Evolutionary conservation across 495 filamentous ascomycete species (phyloP), one percentile per base, ranked within the genome.

Genomic region (Elaphomyces granulatus): DNA sequence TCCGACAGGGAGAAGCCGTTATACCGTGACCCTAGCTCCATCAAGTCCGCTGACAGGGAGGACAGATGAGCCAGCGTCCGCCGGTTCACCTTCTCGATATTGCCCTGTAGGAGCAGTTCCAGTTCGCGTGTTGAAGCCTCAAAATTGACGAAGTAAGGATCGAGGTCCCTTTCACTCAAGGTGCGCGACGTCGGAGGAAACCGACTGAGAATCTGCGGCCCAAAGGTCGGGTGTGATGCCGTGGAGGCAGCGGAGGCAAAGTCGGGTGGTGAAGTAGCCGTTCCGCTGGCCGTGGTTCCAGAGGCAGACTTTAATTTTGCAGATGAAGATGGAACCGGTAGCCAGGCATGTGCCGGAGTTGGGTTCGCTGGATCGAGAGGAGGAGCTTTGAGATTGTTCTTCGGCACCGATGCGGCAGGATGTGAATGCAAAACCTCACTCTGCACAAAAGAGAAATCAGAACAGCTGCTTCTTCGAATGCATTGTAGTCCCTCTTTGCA

Each of bases 1-100:
- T 98, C 92, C 0, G 86, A 93, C 0, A 98, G 66, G 0, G 90
- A 90, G 56, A 96, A 96, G n/a, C 81, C 92, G 51, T 98, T 98
- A 57, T 88, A 95, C 19, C 85, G 70, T 12, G 86, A 88, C 19
- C 90, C 90, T 2, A 98, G 70, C 49, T 98, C 90, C 43, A 83
- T 82, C 30, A 96, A 71, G 51, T 96, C 90, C 1, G 84, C 71
- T n/a, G 80, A 82, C 33, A 94, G 60, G 2, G 78, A 72, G 9
- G 81, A 80, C 2, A 94, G 55, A 49, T 96, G 90, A 28, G 75
- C 80, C 3, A 98, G 58, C 8, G 86, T 94, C 15, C 92, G 72
- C 15, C 87, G 77, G 51, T 95, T 96, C 31, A 94, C 87, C 51
- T 87, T 94, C 51, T 98, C 90, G 52, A 98, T 90, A 18, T 82